Conservation (phyloP, 306 rosid species). For the Fragaria ananassa region DNA sequence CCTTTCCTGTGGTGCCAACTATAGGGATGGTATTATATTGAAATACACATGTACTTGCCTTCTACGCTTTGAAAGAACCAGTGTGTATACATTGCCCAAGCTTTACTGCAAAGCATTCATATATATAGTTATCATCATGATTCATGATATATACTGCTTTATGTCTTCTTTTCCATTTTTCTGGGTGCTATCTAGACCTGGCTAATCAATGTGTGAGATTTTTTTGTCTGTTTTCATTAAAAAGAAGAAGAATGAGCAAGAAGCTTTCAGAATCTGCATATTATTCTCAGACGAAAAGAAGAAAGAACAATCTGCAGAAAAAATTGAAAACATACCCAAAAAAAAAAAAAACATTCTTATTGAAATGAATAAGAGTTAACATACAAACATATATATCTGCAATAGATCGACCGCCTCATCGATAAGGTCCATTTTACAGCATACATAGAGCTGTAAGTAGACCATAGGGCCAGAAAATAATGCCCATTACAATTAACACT, state of each 20-base stretch:
- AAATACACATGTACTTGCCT: conserved; percentile 49
- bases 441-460: conserved; percentile 33
- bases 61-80: conserved; percentile 34
- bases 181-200: background rate
- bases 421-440: conserved; percentile 42
- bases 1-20: conserved; percentile 4
- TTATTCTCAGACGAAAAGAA: background rate
- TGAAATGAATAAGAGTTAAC: conserved; percentile 21
- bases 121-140: conserved; percentile 1
- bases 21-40: conserved; percentile 1
- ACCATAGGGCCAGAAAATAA: conserved; percentile 25
- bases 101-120: conserved; percentile 60
- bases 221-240: background rate
- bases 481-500: conserved; percentile 10
- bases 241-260: background rate
- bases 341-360: background rate
- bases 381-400: conserved; percentile 18
- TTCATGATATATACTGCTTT: background rate
- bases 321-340: background rate
- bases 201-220: background rate
- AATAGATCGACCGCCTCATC: conserved; percentile 29
- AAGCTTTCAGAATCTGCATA: background rate
- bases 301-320: background rate
- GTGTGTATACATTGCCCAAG: conserved; percentile 31
- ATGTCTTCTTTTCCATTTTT: background rate